Base-by-base conservation (phyloP, 2,329 filamentous ascomycete genomes). In the Penicillium sp. region DNA sequence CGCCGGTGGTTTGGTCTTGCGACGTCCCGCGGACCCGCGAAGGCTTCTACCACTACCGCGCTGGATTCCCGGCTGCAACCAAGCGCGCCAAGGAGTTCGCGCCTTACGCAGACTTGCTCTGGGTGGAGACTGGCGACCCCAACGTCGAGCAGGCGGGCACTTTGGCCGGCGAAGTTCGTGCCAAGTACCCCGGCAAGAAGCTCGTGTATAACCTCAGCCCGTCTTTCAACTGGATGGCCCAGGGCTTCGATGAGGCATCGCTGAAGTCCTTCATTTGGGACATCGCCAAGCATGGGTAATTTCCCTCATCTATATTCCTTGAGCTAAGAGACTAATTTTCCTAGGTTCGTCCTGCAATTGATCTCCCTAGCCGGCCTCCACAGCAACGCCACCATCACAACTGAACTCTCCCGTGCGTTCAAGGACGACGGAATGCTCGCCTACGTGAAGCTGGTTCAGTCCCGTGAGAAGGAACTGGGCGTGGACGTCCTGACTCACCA, bases 141-240 rank as follows among this genome's bases (percentile, higher is more conserved):
- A 87, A 85, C 60, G 90, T 97, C 10, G 73, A 83, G 45, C 89
- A 95, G 30, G 90, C 90, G 0, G 78, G 81, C 3, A 79, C 81
- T 45, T 90, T 99, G 46, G 89, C 89, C 11, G 81, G 82, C 10
- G 83, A 90, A 41, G 94, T 99, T 54, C 84, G 88, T 48, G 74
- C 77, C 0, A 77, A 75, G 3, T 79, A 83, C 63, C 90, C 91
- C 0, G 85, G 83, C 54, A 97, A 97, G 81, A 88, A 89, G 31
- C 82, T 99, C 22, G 92, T 97, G 0, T 99, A 99, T 77, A 99
- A 99, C 76, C 82, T 99, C 1, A 92, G 87, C 4, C 94, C 94
- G 1, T 95, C 90, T 8, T 99, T 99, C 81, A 97, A 99, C 79
- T 99, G 94, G 94, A 94, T 95, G 84, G 85, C 85, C 10, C 92